Evolutionary conservation across 2,329 filamentous ascomycete species (phyloP).

Genomic region (Diaporthe humulicola): DNA sequence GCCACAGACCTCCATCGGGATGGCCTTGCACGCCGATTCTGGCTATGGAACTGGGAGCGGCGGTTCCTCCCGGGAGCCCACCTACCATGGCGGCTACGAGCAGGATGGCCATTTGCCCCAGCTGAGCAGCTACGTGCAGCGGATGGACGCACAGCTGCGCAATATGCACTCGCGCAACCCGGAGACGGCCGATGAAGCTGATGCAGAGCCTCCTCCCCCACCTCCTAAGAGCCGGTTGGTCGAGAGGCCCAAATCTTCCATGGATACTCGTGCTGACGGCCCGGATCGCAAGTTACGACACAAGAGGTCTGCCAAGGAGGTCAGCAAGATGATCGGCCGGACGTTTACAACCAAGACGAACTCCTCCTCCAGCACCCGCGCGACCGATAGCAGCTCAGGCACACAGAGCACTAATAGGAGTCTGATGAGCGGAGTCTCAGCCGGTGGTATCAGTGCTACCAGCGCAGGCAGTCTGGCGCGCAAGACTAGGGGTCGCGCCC

Average conservation of each 20-base stretch:
- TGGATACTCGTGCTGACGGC: conserved; percentile 57
- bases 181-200: conserved; percentile 55
- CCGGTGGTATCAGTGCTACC: conserved; percentile 91
- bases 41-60: conserved; percentile 71
- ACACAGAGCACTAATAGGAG: conserved; percentile 86
- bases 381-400: conserved; percentile 74
- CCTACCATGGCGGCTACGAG: conserved; percentile 55
- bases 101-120: conserved; percentile 73
- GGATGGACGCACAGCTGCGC: conserved; percentile 88
- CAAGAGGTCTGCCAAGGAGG: conserved; percentile 84
- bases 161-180: conserved; percentile 73
- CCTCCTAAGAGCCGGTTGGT: conserved; percentile 68
- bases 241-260: conserved; percentile 71
- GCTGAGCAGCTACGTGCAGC: conserved; percentile 87
- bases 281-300: conserved; percentile 66
- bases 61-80: conserved; percentile 64
- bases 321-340: conserved; percentile 78
- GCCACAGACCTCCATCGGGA: conserved; percentile 82
- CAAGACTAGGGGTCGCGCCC: conserved; percentile 73
- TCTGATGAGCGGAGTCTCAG: conserved; percentile 93
- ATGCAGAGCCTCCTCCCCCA: conserved; percentile 66
- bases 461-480: conserved; percentile 94
- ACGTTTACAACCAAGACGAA: conserved; percentile 92
- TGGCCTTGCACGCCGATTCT: conserved; percentile 69
- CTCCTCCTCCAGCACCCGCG: conserved; percentile 79